Conservation (phyloP, 192 early-diverging fungal species). For the Backusella australiensis region DNA sequence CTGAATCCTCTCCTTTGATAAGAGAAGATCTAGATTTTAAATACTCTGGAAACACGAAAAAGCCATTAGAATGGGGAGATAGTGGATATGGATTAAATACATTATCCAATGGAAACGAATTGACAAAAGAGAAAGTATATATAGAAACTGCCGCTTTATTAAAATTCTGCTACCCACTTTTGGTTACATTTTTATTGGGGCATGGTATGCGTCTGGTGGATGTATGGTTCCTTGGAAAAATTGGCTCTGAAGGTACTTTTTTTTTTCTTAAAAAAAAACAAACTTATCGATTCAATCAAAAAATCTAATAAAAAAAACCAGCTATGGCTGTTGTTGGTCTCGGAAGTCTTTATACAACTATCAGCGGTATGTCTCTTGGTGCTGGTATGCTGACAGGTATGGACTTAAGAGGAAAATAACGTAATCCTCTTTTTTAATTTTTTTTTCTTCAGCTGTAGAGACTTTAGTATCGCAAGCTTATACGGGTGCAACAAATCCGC, state of each 20-base stretch:
- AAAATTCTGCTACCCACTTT: slow-evolving; percentile 7
- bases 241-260: slow-evolving; percentile 8
- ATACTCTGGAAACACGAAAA: not conserved
- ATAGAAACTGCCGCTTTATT: slow-evolving; percentile 6
- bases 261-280: not conserved
- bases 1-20: not conserved
- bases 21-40: not conserved
- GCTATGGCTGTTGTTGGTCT: slow-evolving; percentile 27
- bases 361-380: slow-evolving; percentile 25
- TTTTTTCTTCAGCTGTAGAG: slow-evolving; percentile 23
- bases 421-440: not conserved
- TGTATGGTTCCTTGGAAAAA: slow-evolving; percentile 21
- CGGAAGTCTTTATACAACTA: slow-evolving; percentile 16
- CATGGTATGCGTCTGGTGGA: slow-evolving; percentile 9
- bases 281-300: not conserved
- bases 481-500: slow-evolving; percentile 24
- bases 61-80: not conserved
- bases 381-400: slow-evolving; percentile 30
- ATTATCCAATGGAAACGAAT: not conserved
- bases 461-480: slow-evolving; percentile 28
- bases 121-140: not conserved
- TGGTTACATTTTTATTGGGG: slow-evolving; percentile 21
- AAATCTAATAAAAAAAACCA: not conserved
- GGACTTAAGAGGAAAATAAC: not conserved
- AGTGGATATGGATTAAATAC: not conserved